Evolutionary conservation across 2,329 filamentous ascomycete genomes (phyloP).

Genomic region (Leptographium flavum): DNA sequence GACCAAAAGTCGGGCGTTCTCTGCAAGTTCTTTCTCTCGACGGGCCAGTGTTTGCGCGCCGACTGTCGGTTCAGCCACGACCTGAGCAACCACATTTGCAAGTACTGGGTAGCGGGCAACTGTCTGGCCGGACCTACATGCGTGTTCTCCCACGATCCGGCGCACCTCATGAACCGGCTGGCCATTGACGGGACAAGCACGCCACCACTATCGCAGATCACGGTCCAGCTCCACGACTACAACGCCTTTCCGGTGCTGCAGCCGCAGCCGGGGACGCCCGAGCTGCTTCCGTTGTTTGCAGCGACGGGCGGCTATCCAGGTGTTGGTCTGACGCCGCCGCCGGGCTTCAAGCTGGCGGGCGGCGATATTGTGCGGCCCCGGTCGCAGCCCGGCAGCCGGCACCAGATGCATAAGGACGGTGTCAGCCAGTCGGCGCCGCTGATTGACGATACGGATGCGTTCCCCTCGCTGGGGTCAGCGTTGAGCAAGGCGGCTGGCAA

Average conservation of each 20-base stretch:
- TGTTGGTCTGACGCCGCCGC: slow-evolving; percentile 49
- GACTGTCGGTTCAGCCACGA: slow-evolving; percentile 98
- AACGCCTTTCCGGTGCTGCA: slow-evolving; percentile 72
- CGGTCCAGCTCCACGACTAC: slow-evolving; percentile 68
- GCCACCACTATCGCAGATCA: slow-evolving; percentile 41
- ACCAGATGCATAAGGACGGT: slow-evolving; percentile 39
- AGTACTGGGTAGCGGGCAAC: slow-evolving; percentile 96
- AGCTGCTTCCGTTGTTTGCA: slow-evolving; percentile 40
- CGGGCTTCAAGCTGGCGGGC: slow-evolving; percentile 47
- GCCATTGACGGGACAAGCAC: slow-evolving; percentile 55
- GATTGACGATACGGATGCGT: slow-evolving; percentile 89
- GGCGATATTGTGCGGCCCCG: slow-evolving; percentile 53
- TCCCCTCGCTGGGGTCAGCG: slow-evolving; percentile 73
- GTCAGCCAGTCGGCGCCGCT: slow-evolving; percentile 50
- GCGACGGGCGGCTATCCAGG: slow-evolving; percentile 37
- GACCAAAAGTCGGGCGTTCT: slow-evolving; percentile 74
- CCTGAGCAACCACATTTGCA: slow-evolving; percentile 91
- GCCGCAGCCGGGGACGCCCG: slow-evolving; percentile 45
- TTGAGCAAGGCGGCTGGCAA: slow-evolving; percentile 58
- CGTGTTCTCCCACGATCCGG: slow-evolving; percentile 93
- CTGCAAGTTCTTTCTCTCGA: slow-evolving; percentile 94
- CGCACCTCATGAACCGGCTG: slow-evolving; percentile 70
- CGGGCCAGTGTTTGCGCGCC: slow-evolving; percentile 85
- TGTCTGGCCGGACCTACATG: slow-evolving; percentile 89
- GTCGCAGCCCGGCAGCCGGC: slow-evolving; percentile 74